Evolutionary conservation across 768 basidiomycete genomes (phyloP).

Genomic region (Collybia nuda): DNA sequence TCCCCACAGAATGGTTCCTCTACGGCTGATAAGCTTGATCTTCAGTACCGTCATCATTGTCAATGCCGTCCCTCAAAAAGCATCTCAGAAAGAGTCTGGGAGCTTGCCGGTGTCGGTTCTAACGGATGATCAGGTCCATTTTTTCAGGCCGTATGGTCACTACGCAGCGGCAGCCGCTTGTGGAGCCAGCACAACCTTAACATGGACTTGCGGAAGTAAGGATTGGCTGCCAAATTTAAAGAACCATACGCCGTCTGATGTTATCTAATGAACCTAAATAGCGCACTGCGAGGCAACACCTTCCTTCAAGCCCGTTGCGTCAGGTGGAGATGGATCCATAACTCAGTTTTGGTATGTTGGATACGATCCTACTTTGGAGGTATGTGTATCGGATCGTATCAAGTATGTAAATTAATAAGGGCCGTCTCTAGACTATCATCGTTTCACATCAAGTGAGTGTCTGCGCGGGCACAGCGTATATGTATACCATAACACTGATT

Average conservation of each 20-base stretch:
- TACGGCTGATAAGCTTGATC: too few relatives aligned
- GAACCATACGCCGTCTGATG: not conserved
- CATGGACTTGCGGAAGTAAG: constrained; percentile 46
- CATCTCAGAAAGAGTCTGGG: too few relatives aligned
- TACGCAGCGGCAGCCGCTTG: constrained; percentile 34
- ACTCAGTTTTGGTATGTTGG: constrained; percentile 50
- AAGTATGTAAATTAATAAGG: not conserved
- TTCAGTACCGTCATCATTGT: too few relatives aligned
- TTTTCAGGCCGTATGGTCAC: too few relatives aligned
- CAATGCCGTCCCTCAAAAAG: too few relatives aligned
- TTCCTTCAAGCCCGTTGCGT: constrained; percentile 44
- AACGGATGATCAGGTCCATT: too few relatives aligned
- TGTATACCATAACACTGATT: not conserved
- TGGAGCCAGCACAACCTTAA: constrained; percentile 29
- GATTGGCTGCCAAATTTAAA: constrained; percentile 5
- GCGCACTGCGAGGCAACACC: constrained; percentile 48
- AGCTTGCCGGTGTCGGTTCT: too few relatives aligned
- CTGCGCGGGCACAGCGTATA: not conserved
- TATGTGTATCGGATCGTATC: not conserved
- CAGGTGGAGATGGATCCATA: constrained; percentile 45
- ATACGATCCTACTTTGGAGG: constrained; percentile 29
- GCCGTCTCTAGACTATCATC: constrained; percentile 2
- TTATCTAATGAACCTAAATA: constrained; percentile 13
- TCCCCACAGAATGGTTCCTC: too few relatives aligned
- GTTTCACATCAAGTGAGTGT: constrained; percentile 15